These are phyloP conservation scores for Pythium aquatile DNA, from an alignment of 352 stramenopile genomes.

Conservation along the genomic window DNA sequence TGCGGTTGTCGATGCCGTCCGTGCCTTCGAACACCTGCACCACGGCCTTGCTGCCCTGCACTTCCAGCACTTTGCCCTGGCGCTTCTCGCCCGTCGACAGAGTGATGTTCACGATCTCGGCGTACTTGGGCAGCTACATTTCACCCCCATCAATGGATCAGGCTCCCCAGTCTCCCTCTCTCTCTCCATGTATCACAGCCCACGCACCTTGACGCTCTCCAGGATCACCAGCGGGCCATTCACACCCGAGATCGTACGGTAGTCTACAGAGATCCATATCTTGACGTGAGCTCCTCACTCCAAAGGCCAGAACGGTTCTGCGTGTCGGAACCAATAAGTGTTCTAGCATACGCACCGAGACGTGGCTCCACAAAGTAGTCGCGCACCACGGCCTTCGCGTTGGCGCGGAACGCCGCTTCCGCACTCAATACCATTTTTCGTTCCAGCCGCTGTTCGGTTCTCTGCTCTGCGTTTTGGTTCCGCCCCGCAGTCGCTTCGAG, in stretches of 20 bases:
- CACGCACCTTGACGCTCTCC: constrained; percentile 97
- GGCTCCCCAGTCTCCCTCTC: not conserved
- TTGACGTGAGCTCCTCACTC: not conserved
- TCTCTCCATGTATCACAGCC: not conserved
- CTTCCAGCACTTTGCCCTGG: constrained; percentile 94
- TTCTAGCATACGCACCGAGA: constrained; percentile 49
- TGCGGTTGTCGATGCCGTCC: constrained; percentile 98
- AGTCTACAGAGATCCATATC: constrained; percentile 43
- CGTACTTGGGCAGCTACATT: constrained; percentile 92
- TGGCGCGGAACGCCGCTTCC: constrained; percentile 69
- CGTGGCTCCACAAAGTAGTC: constrained; percentile 87
- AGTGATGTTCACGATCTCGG: constrained; percentile 99
- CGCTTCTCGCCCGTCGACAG: constrained; percentile 96
- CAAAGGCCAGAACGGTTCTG: not conserved
- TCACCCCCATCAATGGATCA: not conserved
- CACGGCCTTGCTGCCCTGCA: constrained; percentile 95
- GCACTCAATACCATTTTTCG: constrained; percentile 50
- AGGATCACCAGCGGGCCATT: constrained; percentile 99
- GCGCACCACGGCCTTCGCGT: constrained; percentile 77
- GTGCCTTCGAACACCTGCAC: constrained; percentile 99
- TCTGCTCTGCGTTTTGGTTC: constrained; percentile 9
- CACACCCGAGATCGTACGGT: constrained; percentile 97
- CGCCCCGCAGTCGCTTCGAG: not conserved
- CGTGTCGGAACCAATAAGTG: not conserved
- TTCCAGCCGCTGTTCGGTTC: constrained; percentile 4